Conservation (phyloP, 805 yeast genomes). For the Candida yuanshanica region DNA sequence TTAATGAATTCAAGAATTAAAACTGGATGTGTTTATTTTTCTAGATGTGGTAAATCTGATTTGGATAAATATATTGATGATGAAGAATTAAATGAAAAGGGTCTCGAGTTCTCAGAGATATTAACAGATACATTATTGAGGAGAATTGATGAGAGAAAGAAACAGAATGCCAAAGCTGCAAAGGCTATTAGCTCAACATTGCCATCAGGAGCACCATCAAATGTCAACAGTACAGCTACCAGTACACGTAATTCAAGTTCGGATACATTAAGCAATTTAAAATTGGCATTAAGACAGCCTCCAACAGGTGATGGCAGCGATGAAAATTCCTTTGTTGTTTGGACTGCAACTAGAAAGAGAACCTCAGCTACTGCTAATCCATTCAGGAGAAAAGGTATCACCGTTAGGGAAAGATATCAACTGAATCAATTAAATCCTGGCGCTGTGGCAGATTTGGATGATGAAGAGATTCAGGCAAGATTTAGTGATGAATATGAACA, state of each 20-base stretch:
- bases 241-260: constrained; percentile 13
- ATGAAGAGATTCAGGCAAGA: constrained; percentile 48
- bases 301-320: constrained; percentile 49
- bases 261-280: constrained; percentile 11
- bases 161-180: neutral
- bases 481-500: constrained; percentile 69
- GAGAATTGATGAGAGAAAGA: constrained; percentile 28
- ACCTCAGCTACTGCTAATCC: constrained; percentile 74
- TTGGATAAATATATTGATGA: constrained; percentile 61
- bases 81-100: constrained; percentile 75
- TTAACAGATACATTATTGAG: constrained; percentile 51
- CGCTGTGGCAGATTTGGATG: constrained; percentile 63
- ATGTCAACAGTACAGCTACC: constrained; percentile 1
- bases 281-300: constrained; percentile 29
- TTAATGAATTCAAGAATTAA: constrained; percentile 87
- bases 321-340: constrained; percentile 68
- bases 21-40: constrained; percentile 87
- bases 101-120: constrained; percentile 58
- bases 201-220: constrained; percentile 1
- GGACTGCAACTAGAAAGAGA: constrained; percentile 90
- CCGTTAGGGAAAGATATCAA: constrained; percentile 71
- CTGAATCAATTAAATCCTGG: constrained; percentile 89
- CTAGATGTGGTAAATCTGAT: constrained; percentile 59
- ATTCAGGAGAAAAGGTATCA: constrained; percentile 57
- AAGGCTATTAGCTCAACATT: constrained; percentile 4